These are phyloP conservation scores for Pythium insidiosum DNA, from an alignment of 352 stramenopile genomes.

Conservation along the genomic window DNA sequence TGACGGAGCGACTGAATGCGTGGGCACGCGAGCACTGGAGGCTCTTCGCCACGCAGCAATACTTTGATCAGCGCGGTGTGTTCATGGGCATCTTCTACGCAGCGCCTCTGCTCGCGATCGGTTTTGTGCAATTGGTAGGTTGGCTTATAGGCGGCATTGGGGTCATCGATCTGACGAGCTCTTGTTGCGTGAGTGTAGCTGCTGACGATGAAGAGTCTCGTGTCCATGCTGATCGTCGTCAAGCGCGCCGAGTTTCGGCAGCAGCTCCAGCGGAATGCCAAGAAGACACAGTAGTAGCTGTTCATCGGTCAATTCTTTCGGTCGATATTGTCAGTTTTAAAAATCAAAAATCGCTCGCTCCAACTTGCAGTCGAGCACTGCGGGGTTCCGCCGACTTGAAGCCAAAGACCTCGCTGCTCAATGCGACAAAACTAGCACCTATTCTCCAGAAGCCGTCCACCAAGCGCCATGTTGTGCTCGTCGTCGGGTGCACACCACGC, in stretches of 20 bases:
- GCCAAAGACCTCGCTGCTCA: too few relatives aligned
- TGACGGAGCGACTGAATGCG: slow-evolving; percentile 58
- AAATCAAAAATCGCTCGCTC: slow-evolving; percentile 11
- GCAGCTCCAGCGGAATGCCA: slow-evolving; percentile 33
- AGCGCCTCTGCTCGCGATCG: slow-evolving; percentile 55
- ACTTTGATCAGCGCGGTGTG: slow-evolving; percentile 73
- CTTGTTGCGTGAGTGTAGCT: too few relatives aligned
- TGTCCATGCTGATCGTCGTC: slow-evolving; percentile 69
- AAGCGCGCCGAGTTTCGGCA: slow-evolving; percentile 63
- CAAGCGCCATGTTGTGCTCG: not conserved
- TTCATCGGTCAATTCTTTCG: not conserved
- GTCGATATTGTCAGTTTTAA: not conserved
- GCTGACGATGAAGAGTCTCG: slow-evolving; percentile 74
- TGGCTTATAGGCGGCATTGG: not conserved
- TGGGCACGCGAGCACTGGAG: slow-evolving; percentile 55
- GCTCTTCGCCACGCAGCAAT: slow-evolving; percentile 64
- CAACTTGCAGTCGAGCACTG: too few relatives aligned
- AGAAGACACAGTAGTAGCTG: slow-evolving; percentile 24
- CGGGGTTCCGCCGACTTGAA: too few relatives aligned
- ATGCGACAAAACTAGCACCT: slow-evolving; percentile 21
- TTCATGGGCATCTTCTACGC: slow-evolving; percentile 84
- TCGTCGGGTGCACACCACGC: slow-evolving; percentile 2
- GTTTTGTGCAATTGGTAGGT: slow-evolving; percentile 70
- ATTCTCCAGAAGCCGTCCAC: slow-evolving; percentile 11
- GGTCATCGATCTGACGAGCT: too few relatives aligned